Conservation (phyloP, 116 monocot genomes). For the Cymodocea nodosa region DNA sequence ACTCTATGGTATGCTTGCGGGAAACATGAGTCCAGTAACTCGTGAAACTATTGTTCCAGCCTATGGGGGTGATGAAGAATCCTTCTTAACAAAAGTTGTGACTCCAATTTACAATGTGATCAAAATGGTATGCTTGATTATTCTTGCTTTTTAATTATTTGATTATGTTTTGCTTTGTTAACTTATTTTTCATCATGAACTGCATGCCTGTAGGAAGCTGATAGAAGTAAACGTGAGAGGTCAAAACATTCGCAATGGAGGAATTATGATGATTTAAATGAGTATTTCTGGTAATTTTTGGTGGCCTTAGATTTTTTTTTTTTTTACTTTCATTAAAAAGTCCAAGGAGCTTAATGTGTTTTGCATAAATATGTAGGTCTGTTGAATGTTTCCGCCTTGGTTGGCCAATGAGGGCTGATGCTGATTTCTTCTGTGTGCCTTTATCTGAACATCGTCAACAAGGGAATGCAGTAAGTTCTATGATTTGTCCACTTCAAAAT, state of each 20-base stretch:
- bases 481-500: background rate
- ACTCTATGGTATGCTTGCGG: conserved; percentile 83
- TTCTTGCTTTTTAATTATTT: background rate
- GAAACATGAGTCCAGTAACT: conserved; percentile 85
- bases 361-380: conserved; percentile 29
- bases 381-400: conserved; percentile 77
- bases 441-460: conserved; percentile 12
- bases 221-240: conserved; percentile 66
- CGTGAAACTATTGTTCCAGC: conserved; percentile 86
- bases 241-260: conserved; percentile 98
- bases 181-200: background rate
- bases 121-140: conserved; percentile 27
- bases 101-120: conserved; percentile 83
- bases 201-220: conserved; percentile 55
- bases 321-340: background rate
- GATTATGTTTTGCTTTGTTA: background rate
- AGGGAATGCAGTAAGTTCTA: conserved; percentile 41
- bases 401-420: conserved; percentile 96
- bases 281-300: conserved; percentile 79
- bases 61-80: conserved; percentile 91
- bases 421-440: conserved; percentile 72
- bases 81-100: conserved; percentile 76
- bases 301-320: background rate
- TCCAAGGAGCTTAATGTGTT: background rate
- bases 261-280: conserved; percentile 98